phyloP scores from a whole-genome alignment of 371 early-diverging fungal species.

The Syncephalastrum monosporum region DNA sequence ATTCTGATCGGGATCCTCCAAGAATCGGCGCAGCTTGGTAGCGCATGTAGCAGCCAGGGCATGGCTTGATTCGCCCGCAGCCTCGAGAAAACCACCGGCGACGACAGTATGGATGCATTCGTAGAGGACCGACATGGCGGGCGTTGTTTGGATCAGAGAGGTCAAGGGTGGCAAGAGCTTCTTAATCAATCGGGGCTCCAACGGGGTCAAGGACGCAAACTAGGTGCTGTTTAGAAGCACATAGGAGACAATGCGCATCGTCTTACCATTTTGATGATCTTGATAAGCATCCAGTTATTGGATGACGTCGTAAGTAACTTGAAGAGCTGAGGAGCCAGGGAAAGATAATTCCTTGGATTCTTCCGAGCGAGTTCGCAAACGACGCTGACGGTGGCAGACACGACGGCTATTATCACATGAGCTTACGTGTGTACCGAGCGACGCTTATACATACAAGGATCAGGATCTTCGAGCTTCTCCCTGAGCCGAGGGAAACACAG shows the following conservation, averaged over 20 bases:
- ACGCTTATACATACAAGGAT: slow-evolving; percentile 66
- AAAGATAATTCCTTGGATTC: slow-evolving; percentile 89
- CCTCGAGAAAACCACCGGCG: slow-evolving; percentile 82
- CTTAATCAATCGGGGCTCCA: slow-evolving; percentile 90
- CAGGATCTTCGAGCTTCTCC: slow-evolving; percentile 89
- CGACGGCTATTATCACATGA: slow-evolving; percentile 62
- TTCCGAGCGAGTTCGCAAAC: slow-evolving; percentile 92
- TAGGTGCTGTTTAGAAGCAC: slow-evolving; percentile 20
- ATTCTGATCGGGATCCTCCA: slow-evolving; percentile 92
- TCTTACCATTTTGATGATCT: slow-evolving; percentile 90
- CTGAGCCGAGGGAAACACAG: slow-evolving; percentile 86
- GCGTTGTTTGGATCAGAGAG: slow-evolving; percentile 82
- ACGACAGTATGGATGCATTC: slow-evolving; percentile 95
- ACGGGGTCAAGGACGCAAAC: slow-evolving; percentile 90
- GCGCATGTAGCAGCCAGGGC: slow-evolving; percentile 85
- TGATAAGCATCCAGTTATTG: slow-evolving; percentile 98
- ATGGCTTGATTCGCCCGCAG: slow-evolving; percentile 60
- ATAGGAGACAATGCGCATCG: neutral
- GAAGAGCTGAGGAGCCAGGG: slow-evolving; percentile 93
- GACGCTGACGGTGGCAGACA: slow-evolving; percentile 90
- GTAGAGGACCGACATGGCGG: slow-evolving; percentile 92
- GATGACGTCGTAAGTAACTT: slow-evolving; percentile 81
- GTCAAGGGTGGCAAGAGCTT: slow-evolving; percentile 86
- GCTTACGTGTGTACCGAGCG: neutral
- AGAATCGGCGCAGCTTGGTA: slow-evolving; percentile 79